Evolutionary conservation across 2,329 filamentous ascomycete genomes (phyloP).

Genomic region (Lasiodiplodia hormozganensis): DNA sequence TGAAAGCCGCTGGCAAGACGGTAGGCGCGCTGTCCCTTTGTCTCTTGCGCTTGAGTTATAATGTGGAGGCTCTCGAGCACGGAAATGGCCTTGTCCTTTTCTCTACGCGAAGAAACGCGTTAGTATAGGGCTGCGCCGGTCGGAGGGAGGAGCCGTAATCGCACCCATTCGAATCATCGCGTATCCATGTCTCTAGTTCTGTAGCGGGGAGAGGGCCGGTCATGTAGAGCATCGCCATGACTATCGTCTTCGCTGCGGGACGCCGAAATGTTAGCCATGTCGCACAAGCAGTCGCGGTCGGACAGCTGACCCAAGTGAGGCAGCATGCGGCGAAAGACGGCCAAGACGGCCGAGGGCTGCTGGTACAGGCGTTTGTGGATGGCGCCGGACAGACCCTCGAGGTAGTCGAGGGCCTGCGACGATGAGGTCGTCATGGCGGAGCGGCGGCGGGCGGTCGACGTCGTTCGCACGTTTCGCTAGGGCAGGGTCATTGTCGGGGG

Average conservation of each 20-base stretch:
- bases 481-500: constrained; percentile 43
- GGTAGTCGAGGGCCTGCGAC: constrained; percentile 79
- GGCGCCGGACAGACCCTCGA: constrained; percentile 87
- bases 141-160: constrained; percentile 29
- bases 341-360: constrained; percentile 92
- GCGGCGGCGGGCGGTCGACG: constrained; percentile 43
- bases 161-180: constrained; percentile 67
- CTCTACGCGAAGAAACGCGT: constrained; percentile 53
- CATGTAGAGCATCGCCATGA: constrained; percentile 95
- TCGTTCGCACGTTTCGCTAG: constrained; percentile 21
- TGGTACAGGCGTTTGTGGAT: constrained; percentile 93
- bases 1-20: constrained; percentile 83
- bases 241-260: constrained; percentile 81
- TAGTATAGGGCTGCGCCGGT: background rate
- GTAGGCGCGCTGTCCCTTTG: constrained; percentile 72
- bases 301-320: constrained; percentile 76
- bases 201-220: constrained; percentile 78
- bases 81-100: constrained; percentile 83
- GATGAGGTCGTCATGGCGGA: constrained; percentile 63
- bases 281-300: background rate
- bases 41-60: constrained; percentile 63
- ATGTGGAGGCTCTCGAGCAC: constrained; percentile 89
- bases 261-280: background rate
- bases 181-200: constrained; percentile 87
- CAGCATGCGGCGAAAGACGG: constrained; percentile 96